A percentile compares a stretch with the other conserved stretches of the same genome.
Evolutionary conservation across 768 basidiomycete genomes (phyloP).

Genomic region (Calocybe gangraenosa): DNA sequence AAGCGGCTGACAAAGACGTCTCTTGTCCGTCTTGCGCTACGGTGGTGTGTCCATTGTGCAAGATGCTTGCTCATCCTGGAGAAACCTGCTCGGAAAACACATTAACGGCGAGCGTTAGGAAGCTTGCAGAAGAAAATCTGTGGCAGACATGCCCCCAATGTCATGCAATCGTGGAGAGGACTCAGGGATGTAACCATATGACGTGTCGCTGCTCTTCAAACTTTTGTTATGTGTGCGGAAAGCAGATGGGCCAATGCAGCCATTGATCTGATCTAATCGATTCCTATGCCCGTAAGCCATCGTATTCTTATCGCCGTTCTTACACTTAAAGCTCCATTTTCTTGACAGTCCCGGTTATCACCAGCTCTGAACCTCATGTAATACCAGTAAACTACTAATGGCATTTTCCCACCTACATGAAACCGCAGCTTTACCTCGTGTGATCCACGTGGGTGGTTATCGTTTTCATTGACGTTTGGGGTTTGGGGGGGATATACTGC

Average conservation of each 20-base stretch:
- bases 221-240: slow-evolving; percentile 66
- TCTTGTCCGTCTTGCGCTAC: slow-evolving; percentile 35
- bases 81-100: slow-evolving; percentile 39
- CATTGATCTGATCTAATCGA: slow-evolving; percentile 39
- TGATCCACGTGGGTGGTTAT: no score
- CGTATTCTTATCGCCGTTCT: no score
- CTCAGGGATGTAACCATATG: slow-evolving; percentile 60
- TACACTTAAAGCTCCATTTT: no score
- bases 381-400: no score
- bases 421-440: no score
- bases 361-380: no score
- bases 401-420: no score
- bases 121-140: slow-evolving; percentile 37
- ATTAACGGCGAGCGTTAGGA: slow-evolving; percentile 34
- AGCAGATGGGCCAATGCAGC: slow-evolving; percentile 43
- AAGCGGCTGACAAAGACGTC: slow-evolving; percentile 2
- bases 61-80: slow-evolving; percentile 36
- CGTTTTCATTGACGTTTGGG: no score
- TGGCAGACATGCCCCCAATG: slow-evolving; percentile 69
- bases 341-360: no score
- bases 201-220: slow-evolving; percentile 53
- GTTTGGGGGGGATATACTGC: no score
- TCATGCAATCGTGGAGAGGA: slow-evolving; percentile 49
- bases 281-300: no score
- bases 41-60: slow-evolving; percentile 47